phyloP scores from a whole-genome alignment of 106 monocot species.

The Agapanthus africanus region DNA sequence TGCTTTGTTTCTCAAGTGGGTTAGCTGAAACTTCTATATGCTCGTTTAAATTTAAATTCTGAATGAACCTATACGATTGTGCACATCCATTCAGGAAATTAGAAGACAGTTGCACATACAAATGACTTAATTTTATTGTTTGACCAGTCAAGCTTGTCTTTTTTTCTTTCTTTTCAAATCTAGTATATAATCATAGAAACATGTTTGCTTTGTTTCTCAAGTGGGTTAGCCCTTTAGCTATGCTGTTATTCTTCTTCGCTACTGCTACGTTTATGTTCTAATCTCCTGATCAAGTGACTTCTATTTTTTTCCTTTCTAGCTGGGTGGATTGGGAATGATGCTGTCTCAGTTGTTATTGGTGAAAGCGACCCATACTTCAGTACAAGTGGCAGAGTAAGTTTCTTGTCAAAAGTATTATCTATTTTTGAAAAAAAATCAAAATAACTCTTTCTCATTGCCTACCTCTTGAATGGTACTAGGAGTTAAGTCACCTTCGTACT shows the following conservation, averaged over 20 bases:
- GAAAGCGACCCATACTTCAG: constrained; percentile 76
- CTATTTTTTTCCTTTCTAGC: constrained; percentile 40
- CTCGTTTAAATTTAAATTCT: no score
- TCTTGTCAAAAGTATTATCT: background rate
- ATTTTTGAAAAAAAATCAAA: no score
- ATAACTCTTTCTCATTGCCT: constrained; percentile 13
- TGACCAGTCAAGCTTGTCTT: background rate
- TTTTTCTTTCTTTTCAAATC: no score
- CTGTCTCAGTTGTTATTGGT: constrained; percentile 92
- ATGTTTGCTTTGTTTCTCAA: no score
- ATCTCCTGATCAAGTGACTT: background rate
- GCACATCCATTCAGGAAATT: background rate
- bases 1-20: no score
- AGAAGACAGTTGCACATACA: background rate
- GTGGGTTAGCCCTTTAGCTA: background rate
- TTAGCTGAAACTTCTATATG: background rate
- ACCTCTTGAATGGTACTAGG: constrained; percentile 37
- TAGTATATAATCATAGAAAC: no score
- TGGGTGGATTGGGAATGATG: constrained; percentile 98
- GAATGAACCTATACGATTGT: background rate
- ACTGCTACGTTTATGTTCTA: background rate
- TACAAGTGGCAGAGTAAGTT: constrained; percentile 65
- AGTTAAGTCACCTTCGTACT: constrained; percentile 80
- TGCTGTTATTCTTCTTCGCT: background rate
- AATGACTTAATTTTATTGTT: background rate